These are phyloP conservation scores for Plasmodium falciparum DNA, from an alignment of 169 alveolate genomes.

Conservation along the genomic window DNA sequence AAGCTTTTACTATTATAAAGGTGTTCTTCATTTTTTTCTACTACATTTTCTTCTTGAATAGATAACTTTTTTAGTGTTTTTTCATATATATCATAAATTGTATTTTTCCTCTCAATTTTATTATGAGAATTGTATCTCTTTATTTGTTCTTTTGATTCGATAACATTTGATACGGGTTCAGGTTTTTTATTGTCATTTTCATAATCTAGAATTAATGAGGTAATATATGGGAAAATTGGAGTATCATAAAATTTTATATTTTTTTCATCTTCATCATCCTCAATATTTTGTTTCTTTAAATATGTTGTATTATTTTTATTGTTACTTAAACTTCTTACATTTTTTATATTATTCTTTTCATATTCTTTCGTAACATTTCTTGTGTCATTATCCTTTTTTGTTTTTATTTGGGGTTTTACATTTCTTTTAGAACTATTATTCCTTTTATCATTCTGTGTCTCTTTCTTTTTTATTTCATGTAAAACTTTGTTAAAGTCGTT, in stretches of 20 bases:
- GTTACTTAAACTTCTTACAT: conserved; percentile 27
- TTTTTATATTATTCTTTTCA: conserved; percentile 13
- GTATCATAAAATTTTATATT: conserved; percentile 39
- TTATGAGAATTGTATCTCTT: conserved; percentile 26
- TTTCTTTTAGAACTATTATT: conserved; percentile 8
- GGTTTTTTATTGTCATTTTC: conserved; percentile 35
- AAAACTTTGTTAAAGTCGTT: conserved; percentile 49
- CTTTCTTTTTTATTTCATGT: conserved; percentile 56
- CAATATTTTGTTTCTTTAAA: conserved; percentile 13
- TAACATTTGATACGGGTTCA: conserved; percentile 22
- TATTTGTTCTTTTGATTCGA: conserved; percentile 30
- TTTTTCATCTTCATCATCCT: neutral
- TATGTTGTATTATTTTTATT: conserved; percentile 20
- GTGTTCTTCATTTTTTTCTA: conserved; percentile 26
- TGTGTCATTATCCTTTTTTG: conserved; percentile 10
- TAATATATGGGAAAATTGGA: conserved; percentile 59
- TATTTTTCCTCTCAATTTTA: conserved; percentile 40
- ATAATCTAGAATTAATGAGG: conserved; percentile 61
- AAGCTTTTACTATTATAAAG: conserved; percentile 4
- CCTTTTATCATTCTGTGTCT: conserved; percentile 12
- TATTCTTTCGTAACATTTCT: conserved; percentile 14
- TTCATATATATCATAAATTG: conserved; percentile 60
- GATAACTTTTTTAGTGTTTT: conserved; percentile 54
- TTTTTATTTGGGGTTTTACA: conserved; percentile 5
- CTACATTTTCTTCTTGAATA: conserved; percentile 41